phyloP scores from a whole-genome alignment of 164 flowering plant species.

The Chimonanthus salicifolius region DNA sequence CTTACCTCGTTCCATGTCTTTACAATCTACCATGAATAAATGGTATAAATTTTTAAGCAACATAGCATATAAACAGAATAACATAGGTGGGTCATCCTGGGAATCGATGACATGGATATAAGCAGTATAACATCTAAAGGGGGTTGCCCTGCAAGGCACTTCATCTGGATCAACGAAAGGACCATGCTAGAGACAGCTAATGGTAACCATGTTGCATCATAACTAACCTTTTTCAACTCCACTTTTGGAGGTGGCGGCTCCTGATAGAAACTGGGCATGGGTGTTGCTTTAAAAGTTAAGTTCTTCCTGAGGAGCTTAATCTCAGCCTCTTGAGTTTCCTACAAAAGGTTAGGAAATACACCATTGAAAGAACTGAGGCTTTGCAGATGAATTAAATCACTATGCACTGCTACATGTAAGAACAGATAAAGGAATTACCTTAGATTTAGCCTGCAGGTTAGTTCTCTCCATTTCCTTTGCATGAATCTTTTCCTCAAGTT shows the following conservation, averaged over 20 bases:
- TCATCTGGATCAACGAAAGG: neutral
- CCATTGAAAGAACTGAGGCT: neutral
- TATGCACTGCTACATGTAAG: neutral
- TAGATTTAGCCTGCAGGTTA: conserved; percentile 74
- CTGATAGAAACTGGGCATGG: conserved; percentile 94
- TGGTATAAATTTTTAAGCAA: neutral
- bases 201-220: neutral
- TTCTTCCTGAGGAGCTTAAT: conserved; percentile 74
- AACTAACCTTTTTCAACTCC: conserved; percentile 76
- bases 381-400: neutral
- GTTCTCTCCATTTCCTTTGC: conserved; percentile 76
- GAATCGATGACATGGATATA: neutral
- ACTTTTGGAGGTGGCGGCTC: conserved; percentile 82
- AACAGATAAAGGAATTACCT: conserved; percentile 36
- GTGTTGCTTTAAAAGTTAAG: conserved; percentile 85
- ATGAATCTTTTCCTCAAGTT: conserved; percentile 86
- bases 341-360: conserved; percentile 5
- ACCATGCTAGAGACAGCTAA: neutral
- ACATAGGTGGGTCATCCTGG: neutral
- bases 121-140: neutral
- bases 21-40: too few relatives aligned
- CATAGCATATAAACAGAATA: neutral
- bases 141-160: neutral
- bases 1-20: too few relatives aligned
- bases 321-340: conserved; percentile 93